phyloP scores from a whole-genome alignment of 2,329 filamentous ascomycete species.

The Fusarium pseudonygamai region DNA sequence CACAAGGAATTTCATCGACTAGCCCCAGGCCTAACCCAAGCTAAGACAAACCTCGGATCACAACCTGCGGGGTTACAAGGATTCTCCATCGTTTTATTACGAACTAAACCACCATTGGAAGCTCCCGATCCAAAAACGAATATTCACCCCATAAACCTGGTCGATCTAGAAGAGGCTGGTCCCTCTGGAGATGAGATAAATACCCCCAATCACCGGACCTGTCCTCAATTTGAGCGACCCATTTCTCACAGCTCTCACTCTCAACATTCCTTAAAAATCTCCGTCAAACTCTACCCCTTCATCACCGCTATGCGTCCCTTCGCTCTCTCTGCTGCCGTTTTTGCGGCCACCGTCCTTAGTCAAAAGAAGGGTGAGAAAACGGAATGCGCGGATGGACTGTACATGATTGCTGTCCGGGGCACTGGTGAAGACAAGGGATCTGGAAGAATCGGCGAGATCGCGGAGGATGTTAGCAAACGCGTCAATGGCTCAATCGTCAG shows the following conservation, averaged over 20 bases:
- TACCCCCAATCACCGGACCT: not conserved
- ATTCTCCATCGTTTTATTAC: slow-evolving; percentile 3
- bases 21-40: not conserved
- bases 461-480: slow-evolving; percentile 45
- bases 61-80: slow-evolving; percentile 30
- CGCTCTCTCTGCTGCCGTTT: slow-evolving; percentile 35
- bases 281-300: not conserved
- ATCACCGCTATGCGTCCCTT: slow-evolving; percentile 30
- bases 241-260: not conserved
- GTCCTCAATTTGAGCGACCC: not conserved
- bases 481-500: slow-evolving; percentile 49
- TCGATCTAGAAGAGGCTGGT: slow-evolving; percentile 5
- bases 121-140: slow-evolving; percentile 8
- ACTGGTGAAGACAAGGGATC: slow-evolving; percentile 48
- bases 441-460: slow-evolving; percentile 48
- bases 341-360: slow-evolving; percentile 38
- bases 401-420: slow-evolving; percentile 54
- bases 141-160: slow-evolving; percentile 4
- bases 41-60: slow-evolving; percentile 28
- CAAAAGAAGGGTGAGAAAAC: slow-evolving; percentile 32
- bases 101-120: slow-evolving; percentile 32
- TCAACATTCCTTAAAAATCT: not conserved
- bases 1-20: not conserved
- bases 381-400: slow-evolving; percentile 49
- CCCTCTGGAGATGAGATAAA: slow-evolving; percentile 13